These are phyloP conservation scores for Salvia splendens DNA, from an alignment of 257 asterid genomes.

Conservation along the genomic window DNA sequence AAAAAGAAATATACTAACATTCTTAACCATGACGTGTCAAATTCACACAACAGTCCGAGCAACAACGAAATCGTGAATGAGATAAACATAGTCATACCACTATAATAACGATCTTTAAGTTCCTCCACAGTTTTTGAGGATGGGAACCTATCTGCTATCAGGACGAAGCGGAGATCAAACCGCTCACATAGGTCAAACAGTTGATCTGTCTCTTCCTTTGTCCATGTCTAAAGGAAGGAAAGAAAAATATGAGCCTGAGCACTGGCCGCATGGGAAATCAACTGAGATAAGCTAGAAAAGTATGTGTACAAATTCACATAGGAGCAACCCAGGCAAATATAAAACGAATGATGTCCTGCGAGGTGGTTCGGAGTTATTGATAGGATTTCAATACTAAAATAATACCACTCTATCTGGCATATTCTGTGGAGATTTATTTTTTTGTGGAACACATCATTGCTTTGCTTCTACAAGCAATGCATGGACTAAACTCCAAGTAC, in stretches of 20 bases:
- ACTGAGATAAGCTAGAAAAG: slow-evolving; percentile 23
- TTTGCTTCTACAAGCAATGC: neutral
- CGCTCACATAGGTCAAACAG: slow-evolving; percentile 86
- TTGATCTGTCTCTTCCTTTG: slow-evolving; percentile 93
- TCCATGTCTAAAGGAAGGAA: slow-evolving; percentile 64
- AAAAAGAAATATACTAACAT: slow-evolving; percentile 20
- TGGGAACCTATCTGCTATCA: slow-evolving; percentile 88
- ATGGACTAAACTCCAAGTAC: neutral
- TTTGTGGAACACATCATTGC: neutral
- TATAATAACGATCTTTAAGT: slow-evolving; percentile 81
- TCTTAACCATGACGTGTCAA: neutral
- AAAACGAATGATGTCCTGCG: slow-evolving; percentile 10
- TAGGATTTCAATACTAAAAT: slow-evolving; percentile 4
- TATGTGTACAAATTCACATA: slow-evolving; percentile 10
- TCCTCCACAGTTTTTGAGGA: slow-evolving; percentile 86
- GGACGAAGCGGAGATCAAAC: slow-evolving; percentile 87
- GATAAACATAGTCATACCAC: slow-evolving; percentile 49
- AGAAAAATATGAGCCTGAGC: slow-evolving; percentile 28
- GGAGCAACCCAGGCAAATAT: neutral
- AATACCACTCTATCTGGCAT: neutral
- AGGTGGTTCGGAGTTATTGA: neutral
- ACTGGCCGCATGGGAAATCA: slow-evolving; percentile 26
- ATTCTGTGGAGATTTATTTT: neutral
- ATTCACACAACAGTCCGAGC: slow-evolving; percentile 22
- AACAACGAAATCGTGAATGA: slow-evolving; percentile 15